Conservation (phyloP, 768 basidiomycete species). For the Naganishia onofrii region DNA sequence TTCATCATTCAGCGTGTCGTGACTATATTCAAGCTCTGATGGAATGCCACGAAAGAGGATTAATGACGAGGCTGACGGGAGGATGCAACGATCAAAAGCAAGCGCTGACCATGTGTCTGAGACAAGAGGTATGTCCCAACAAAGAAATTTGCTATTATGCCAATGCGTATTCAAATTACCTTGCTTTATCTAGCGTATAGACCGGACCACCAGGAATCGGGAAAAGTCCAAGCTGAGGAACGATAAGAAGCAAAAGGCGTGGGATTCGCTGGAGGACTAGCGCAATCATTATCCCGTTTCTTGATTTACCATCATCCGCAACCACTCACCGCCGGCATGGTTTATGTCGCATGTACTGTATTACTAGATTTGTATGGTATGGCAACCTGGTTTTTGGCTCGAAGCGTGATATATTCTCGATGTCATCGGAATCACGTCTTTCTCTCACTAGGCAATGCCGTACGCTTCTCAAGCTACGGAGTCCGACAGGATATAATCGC, state of each 20-base stretch:
- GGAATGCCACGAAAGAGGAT: constrained; percentile 45
- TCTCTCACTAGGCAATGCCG: too few species aligned
- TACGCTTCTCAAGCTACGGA: too few species aligned
- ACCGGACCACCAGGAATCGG: constrained; percentile 44
- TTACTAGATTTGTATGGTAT: background rate
- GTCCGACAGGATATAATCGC: too few species aligned
- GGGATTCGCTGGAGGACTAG: constrained; percentile 38
- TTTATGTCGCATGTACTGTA: constrained; percentile 10
- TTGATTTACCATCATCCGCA: background rate
- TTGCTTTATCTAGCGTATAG: constrained; percentile 38
- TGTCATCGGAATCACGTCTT: too few species aligned
- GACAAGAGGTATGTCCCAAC: constrained; percentile 43
- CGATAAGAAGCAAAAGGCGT: constrained; percentile 46
- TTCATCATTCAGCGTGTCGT: constrained; percentile 38
- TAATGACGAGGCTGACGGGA: constrained; percentile 39
- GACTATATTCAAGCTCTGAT: constrained; percentile 47
- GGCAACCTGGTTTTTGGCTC: background rate
- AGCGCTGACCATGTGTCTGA: constrained; percentile 42
- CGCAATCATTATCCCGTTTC: background rate
- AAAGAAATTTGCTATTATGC: background rate
- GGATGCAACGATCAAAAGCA: constrained; percentile 44
- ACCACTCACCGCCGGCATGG: background rate
- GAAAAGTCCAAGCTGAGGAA: constrained; percentile 43
- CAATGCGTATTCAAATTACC: background rate
- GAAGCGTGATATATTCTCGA: too few species aligned